Conservation (phyloP, 1,284 basidiomycete genomes). For the Papiliotrema terrestris region DNA sequence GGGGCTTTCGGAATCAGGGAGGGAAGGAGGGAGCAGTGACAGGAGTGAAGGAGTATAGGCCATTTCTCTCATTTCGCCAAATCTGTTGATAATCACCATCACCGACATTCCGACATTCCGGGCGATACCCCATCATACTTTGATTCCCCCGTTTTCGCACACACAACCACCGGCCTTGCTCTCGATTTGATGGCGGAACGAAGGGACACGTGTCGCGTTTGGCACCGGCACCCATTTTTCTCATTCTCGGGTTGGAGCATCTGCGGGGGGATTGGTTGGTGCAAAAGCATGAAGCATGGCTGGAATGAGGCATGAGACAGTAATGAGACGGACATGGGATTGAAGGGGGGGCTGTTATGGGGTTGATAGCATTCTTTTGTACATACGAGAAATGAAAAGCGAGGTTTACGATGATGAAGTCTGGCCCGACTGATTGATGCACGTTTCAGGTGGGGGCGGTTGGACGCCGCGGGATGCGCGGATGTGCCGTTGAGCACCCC, state of each 20-base stretch:
- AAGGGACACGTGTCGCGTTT: not conserved
- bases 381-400: not conserved
- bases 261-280: too few species aligned
- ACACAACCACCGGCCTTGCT: too few species aligned
- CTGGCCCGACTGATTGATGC: constrained; percentile 5
- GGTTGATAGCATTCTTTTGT: not conserved
- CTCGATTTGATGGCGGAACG: not conserved
- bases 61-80: not conserved
- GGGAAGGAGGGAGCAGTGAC: not conserved
- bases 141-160: too few species aligned
- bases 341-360: not conserved
- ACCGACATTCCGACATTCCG: too few species aligned
- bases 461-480: too few species aligned
- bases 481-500: too few species aligned
- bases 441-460: too few species aligned
- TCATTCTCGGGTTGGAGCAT: not conserved
- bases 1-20: too few species aligned
- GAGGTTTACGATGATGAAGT: not conserved
- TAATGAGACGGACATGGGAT: not conserved
- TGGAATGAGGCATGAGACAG: too few species aligned
- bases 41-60: not conserved
- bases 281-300: too few species aligned
- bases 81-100: not conserved
- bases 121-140: too few species aligned
- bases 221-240: not conserved